Evolutionary conservation across 148 eudicot species (phyloP), one percentile per base, ranked within the genome.

Genomic region (Camellia granthamiana): DNA sequence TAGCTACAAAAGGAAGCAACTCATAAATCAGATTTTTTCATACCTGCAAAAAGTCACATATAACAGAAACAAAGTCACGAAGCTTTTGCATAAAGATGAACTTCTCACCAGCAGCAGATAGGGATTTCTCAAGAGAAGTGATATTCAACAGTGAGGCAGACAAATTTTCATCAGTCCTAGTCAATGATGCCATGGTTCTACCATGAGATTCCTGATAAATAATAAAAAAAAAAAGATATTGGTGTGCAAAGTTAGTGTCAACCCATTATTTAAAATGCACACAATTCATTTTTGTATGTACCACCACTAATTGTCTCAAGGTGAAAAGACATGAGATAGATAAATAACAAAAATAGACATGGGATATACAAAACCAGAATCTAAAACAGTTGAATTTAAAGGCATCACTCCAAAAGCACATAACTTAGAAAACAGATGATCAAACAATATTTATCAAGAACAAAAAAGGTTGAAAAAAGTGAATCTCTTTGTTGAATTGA

Each of bases 11-110:
- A 10, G 56, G 3, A 84, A 76, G 72, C 54, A 83, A 58, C 69
- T 74, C 70, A 78, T 42, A 72, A 87, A 85, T 84, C 76, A 78
- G 78, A 90, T 79, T 77, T 79, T 62, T 14, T 23, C 87, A 43
- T 94, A 96, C 99, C 99, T 93, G 98, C 90, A 96, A 87, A 90
- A 93, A 91, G 82, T 91, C 98, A 85, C 99, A 96, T 83, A 91
- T 87, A 83, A 91, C 92, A 84, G 98, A 90, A 82, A 96, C 90
- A 88, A 91, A 96, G 80, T 93, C 98, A 82, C 98, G 99, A 85
- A 92, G 93, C 92, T 89, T 91, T 90, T 93, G 98, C 99, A 96
- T 92, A 86, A 93, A 96, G 81, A 96, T 84, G 91, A 89, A 96
- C 91, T 92, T 96, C 92, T 96, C 97, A 84, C 97, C 97, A 67